Evolutionary conservation across 1,284 basidiomycete species (phyloP), one percentile per base, ranked within the genome.

Genomic region (Sphagnurus paluster): DNA sequence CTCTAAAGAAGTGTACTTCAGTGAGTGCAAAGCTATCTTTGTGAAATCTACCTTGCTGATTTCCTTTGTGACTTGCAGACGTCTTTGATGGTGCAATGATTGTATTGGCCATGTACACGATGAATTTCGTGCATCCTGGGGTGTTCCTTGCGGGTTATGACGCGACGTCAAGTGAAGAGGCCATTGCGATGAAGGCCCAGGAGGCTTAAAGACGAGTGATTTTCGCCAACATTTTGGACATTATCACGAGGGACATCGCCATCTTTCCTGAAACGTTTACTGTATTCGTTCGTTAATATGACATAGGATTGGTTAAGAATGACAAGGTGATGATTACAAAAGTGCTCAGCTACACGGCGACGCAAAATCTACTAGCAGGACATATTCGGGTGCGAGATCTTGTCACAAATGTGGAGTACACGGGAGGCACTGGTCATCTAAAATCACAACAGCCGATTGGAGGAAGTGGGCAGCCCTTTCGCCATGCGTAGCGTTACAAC

Each of bases 71-170:
- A 35, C 17, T 26, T 23, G 13, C 46, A 80, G 78, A 77, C 55
- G 70, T 79, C 14, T 69, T 87, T 4, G 84, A 87, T 49, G 82
- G 75, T 8, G 67, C 68, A 1, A 82, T 84, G 73, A 75, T 87
- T 53, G 59, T 71, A 1, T 66, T 84, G 10, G 80, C 80, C 2
- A 76, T 80, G 41, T 75, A 66, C 43, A 72, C 72, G 1, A 64
- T 82, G 45, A 84, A 83, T 59, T 48, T 81, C 51, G 60, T 79
- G 42, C 77, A 84, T 56, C 82, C 83, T 2, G 72, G 77, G 0
- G 61, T 65, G 40, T 65, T 79, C 19, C 45, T 56, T n/a, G n/a
- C n/a, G n/a, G n/a, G n/a, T n/a, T n/a, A n/a, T n/a, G n/a, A n/a
- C n/a, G n/a, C n/a, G n/a, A n/a, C n/a, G n/a, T n/a, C n/a, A n/a